A percentile compares a stretch with the other conserved stretches of the same genome.
Conservation (phyloP, 805 yeast species). For the Candida ulmi region DNA sequence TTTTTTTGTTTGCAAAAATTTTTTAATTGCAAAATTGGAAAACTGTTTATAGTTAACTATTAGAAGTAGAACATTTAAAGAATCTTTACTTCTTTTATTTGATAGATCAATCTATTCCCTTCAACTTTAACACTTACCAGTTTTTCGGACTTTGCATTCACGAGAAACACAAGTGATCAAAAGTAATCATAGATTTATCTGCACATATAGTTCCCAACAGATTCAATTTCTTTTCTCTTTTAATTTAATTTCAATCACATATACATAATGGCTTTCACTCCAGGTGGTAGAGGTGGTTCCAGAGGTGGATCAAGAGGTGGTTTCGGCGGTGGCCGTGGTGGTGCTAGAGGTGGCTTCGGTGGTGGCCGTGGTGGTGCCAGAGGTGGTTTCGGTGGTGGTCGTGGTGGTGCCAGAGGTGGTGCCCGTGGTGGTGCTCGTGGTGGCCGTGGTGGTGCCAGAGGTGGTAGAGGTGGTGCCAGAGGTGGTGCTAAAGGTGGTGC, state of each 20-base stretch:
- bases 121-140: neutral
- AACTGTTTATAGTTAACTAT: neutral
- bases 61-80: neutral
- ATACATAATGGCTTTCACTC: slow-evolving; percentile 67
- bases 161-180: too few relatives aligned
- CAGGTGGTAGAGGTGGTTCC: slow-evolving; percentile 58
- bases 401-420: slow-evolving; percentile 46
- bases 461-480: slow-evolving; percentile 65
- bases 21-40: neutral
- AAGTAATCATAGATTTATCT: too few relatives aligned
- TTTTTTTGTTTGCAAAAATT: slow-evolving; percentile 1
- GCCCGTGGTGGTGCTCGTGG: slow-evolving; percentile 43
- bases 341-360: slow-evolving; percentile 26
- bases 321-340: slow-evolving; percentile 39
- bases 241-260: neutral
- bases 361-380: slow-evolving; percentile 42
- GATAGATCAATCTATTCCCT: neutral
- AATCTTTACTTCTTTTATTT: neutral
- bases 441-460: slow-evolving; percentile 44
- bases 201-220: too few relatives aligned
- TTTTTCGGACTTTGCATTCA: too few relatives aligned
- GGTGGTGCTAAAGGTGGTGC: slow-evolving; percentile 91
- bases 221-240: neutral
- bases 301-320: slow-evolving; percentile 45
- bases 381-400: slow-evolving; percentile 42